phyloP scores from a whole-genome alignment of 352 stramenopile species.

The Globisporangium solare region DNA sequence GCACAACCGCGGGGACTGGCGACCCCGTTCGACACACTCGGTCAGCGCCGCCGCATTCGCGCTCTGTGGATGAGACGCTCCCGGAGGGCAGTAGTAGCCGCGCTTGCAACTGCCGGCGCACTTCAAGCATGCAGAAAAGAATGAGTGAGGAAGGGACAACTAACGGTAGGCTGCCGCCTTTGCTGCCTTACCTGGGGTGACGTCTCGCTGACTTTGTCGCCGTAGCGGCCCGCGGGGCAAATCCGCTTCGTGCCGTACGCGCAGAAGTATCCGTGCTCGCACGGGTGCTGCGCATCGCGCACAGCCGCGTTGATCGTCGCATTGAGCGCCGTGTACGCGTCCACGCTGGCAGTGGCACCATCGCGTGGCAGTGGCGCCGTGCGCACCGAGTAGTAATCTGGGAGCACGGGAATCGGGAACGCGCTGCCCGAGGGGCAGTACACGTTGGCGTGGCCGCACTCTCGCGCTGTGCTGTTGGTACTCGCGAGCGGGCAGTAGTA shows the following conservation, averaged over 20 bases:
- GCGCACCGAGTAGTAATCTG: constrained; percentile 62
- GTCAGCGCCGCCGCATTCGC: background rate
- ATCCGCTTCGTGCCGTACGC: constrained; percentile 33
- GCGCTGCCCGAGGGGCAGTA: constrained; percentile 64
- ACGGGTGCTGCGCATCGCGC: constrained; percentile 46
- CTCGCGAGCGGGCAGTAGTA: constrained; percentile 65
- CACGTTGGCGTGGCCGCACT: constrained; percentile 34
- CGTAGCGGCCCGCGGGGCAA: constrained; percentile 65
- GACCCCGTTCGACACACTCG: constrained; percentile 54
- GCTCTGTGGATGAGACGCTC: constrained; percentile 34
- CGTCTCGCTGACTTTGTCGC: constrained; percentile 36
- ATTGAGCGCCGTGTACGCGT: constrained; percentile 10
- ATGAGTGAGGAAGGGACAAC: background rate
- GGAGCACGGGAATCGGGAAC: constrained; percentile 39
- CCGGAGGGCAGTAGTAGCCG: constrained; percentile 65
- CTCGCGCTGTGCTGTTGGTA: constrained; percentile 27
- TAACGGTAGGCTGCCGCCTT: background rate
- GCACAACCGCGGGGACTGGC: constrained; percentile 21
- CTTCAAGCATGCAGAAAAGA: too few relatives aligned
- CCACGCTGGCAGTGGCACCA: background rate
- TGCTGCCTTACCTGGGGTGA: constrained; percentile 16
- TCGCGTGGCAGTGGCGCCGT: background rate
- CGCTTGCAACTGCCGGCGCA: constrained; percentile 58
- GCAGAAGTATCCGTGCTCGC: constrained; percentile 70
- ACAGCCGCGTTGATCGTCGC: constrained; percentile 25